Percentiles rank a stretch among this genome's conserved stretches.
These are phyloP conservation scores for Calonectria montana DNA, from an alignment of 2,329 filamentous ascomycete species.

Conservation along the genomic window DNA sequence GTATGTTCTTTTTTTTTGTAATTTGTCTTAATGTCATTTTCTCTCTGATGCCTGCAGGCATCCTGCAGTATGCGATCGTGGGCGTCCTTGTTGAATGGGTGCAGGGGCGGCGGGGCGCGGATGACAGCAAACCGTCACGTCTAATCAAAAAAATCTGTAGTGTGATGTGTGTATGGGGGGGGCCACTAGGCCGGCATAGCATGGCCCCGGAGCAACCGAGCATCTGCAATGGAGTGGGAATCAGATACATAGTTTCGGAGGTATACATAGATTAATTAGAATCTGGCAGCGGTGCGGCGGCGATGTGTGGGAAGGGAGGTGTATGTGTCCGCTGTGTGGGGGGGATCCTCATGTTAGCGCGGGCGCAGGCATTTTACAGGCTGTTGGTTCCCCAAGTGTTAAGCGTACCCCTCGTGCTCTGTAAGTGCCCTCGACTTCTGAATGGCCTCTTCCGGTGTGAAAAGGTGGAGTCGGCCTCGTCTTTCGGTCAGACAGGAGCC, in stretches of 20 bases:
- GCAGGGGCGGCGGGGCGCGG: not conserved
- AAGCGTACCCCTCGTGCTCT: too few relatives aligned
- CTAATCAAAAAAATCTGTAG: not conserved
- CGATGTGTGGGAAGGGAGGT: not conserved
- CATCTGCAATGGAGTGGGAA: not conserved
- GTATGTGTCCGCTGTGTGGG: too few relatives aligned
- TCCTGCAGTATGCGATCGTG: not conserved
- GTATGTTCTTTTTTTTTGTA: not conserved
- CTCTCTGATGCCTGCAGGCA: not conserved
- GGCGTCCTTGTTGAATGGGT: not conserved
- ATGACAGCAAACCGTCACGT: conserved; percentile 3
- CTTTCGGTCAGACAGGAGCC: too few relatives aligned
- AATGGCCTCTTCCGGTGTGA: too few relatives aligned
- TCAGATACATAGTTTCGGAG: not conserved
- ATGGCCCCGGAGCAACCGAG: not conserved
- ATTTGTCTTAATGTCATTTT: not conserved
- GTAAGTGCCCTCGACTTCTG: too few relatives aligned
- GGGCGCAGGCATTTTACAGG: too few relatives aligned
- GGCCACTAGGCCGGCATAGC: not conserved
- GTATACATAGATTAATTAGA: not conserved
- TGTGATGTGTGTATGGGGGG: not conserved
- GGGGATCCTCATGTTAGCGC: too few relatives aligned
- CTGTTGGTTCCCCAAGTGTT: too few relatives aligned
- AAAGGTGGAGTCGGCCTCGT: too few relatives aligned
- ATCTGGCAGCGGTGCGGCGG: not conserved